Evolutionary conservation across 1,284 basidiomycete species (phyloP).

Genomic region (Volvariella volvacea): DNA sequence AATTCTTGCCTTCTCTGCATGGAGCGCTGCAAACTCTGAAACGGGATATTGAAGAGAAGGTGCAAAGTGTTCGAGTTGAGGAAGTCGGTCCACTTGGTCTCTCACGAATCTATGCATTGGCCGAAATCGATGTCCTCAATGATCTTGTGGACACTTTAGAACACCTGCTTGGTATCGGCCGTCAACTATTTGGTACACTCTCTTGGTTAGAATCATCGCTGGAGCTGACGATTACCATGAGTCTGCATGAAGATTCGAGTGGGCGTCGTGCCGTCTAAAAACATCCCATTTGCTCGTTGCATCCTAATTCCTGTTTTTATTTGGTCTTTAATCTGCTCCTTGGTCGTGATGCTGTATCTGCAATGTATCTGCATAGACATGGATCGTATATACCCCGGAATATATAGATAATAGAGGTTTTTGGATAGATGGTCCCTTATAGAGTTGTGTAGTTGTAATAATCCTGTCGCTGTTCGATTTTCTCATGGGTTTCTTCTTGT

Average conservation of each 20-base stretch:
- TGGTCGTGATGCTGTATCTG: too few species aligned
- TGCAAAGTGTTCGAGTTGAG: slow-evolving; percentile 22
- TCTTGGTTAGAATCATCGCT: slow-evolving; percentile 29
- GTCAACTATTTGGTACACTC: slow-evolving; percentile 38
- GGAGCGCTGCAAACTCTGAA: slow-evolving; percentile 32
- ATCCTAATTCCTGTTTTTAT: too few species aligned
- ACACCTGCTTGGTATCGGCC: slow-evolving; percentile 31
- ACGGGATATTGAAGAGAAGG: slow-evolving; percentile 28
- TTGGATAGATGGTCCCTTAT: too few species aligned
- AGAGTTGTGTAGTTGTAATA: too few species aligned
- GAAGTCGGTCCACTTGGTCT: slow-evolving; percentile 27
- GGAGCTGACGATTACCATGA: slow-evolving; percentile 9
- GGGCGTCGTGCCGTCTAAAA: neutral
- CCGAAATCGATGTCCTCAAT: slow-evolving; percentile 37
- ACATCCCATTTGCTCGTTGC: too few species aligned
- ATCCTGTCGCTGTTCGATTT: too few species aligned
- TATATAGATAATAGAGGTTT: too few species aligned
- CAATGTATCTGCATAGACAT: too few species aligned
- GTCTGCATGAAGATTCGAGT: slow-evolving; percentile 11
- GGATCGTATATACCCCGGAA: too few species aligned
- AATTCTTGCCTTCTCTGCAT: slow-evolving; percentile 42
- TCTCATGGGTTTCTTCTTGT: too few species aligned
- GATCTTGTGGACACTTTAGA: slow-evolving; percentile 39
- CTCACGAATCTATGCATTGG: slow-evolving; percentile 35
- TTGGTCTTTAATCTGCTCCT: too few species aligned